These are phyloP conservation scores for Fraxinus greggii DNA, from an alignment of 305 asterid genomes.

Conservation along the genomic window DNA sequence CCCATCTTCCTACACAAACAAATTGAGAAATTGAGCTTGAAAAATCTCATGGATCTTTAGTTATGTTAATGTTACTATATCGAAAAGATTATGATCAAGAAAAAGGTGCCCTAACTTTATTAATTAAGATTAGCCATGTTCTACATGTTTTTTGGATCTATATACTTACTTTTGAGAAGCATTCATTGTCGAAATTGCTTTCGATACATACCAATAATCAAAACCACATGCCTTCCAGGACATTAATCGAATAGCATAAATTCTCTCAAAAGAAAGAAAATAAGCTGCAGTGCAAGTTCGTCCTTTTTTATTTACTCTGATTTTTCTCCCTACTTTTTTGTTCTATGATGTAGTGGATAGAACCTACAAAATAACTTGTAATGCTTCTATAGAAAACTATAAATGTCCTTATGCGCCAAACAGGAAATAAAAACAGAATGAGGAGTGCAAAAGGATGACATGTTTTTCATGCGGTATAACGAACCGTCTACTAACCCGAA, in stretches of 20 bases:
- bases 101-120: neutral
- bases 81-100: neutral
- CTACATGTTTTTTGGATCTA: neutral
- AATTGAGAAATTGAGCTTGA: constrained; percentile 14
- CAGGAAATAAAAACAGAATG: neutral
- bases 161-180: neutral
- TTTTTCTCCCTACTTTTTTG: neutral
- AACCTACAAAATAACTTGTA: neutral
- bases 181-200: neutral
- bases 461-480: neutral
- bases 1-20: constrained; percentile 78
- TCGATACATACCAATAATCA: neutral
- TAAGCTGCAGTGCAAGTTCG: neutral
- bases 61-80: neutral
- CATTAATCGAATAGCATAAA: neutral
- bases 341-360: neutral
- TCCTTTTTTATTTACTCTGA: neutral
- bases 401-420: neutral
- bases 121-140: neutral
- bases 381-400: neutral
- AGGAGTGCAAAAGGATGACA: neutral
- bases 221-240: neutral
- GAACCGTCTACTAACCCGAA: constrained; percentile 56
- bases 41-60: constrained; percentile 2
- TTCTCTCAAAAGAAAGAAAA: neutral